A percentile compares a stretch with the other conserved stretches of the same genome.
These are phyloP conservation scores for Senna tora DNA, from an alignment of 306 rosid species.

Conservation along the genomic window DNA sequence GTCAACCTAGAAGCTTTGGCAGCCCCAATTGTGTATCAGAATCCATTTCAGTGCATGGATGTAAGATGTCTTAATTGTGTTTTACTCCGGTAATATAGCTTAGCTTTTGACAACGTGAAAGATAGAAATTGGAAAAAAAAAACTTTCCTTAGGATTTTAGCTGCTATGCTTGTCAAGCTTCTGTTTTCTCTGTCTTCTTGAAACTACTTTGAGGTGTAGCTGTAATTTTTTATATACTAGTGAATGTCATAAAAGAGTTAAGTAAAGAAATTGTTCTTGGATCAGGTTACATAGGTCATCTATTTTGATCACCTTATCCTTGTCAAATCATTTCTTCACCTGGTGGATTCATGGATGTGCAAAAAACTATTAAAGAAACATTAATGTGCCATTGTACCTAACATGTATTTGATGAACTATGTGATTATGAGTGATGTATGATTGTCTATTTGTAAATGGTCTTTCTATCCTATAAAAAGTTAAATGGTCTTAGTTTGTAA, in stretches of 20 bases:
- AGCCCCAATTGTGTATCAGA: neutral
- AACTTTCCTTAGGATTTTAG: neutral
- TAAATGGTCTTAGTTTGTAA: too few species aligned
- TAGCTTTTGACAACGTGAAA: neutral
- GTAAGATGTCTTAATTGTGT: slow-evolving; percentile 8
- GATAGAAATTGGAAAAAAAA: neutral
- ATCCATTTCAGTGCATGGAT: slow-evolving; percentile 1
- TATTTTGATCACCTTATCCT: neutral
- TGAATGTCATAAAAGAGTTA: slow-evolving; percentile 16
- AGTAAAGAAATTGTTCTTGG: slow-evolving; percentile 21
- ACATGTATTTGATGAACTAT: neutral
- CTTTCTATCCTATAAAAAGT: too few species aligned
- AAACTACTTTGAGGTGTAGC: neutral
- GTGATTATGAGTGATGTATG: slow-evolving; percentile 5
- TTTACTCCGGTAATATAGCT: neutral
- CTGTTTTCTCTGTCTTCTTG: slow-evolving; percentile 13
- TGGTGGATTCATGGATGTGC: slow-evolving; percentile 12
- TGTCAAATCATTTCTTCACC: neutral
- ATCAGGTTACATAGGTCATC: slow-evolving; percentile 28
- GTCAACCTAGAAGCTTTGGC: too few species aligned
- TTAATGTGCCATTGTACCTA: neutral
- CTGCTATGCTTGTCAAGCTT: neutral
- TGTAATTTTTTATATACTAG: neutral
- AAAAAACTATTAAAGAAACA: neutral
- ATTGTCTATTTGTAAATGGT: too few species aligned